Conservation (phyloP, 106 monocot genomes). For the Gastrodia elata region DNA sequence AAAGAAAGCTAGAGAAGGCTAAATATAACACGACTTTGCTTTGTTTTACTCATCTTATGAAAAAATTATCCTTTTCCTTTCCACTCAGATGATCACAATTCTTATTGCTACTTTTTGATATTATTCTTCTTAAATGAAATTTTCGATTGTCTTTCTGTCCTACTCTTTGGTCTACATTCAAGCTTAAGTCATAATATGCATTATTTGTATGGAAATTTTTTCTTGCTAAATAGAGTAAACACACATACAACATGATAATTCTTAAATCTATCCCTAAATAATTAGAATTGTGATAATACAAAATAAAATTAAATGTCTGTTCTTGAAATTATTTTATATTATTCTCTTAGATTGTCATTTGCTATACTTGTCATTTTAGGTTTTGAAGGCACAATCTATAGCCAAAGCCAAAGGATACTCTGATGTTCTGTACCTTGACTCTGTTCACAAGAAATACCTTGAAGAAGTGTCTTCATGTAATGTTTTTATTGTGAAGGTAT, state of each 20-base stretch:
- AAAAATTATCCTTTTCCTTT: not conserved
- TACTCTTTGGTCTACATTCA: not conserved
- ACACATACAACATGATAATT: not conserved
- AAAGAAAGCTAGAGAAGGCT: not conserved
- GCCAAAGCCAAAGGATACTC: conserved; percentile 69
- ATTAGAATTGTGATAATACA: not conserved
- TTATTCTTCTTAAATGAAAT: not conserved
- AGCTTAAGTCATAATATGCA: not conserved
- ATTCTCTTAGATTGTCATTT: not conserved
- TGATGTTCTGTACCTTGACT: conserved; percentile 82
- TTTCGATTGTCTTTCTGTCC: not conserved
- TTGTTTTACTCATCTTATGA: not conserved
- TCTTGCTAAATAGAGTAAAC: not conserved
- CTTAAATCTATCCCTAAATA: not conserved
- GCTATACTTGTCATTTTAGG: not conserved
- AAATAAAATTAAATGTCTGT: not conserved
- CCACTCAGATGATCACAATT: not conserved
- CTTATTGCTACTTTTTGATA: not conserved
- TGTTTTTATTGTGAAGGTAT: conserved; percentile 29
- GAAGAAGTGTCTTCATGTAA: conserved; percentile 86
- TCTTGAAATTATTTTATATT: not conserved
- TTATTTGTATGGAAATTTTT: not conserved
- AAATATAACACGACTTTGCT: not conserved
- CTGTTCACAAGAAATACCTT: conserved; percentile 63
- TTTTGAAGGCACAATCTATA: conserved; percentile 49